These are phyloP conservation scores for Yarrowia deformans DNA, from an alignment of 805 yeast species.

Conservation along the genomic window DNA sequence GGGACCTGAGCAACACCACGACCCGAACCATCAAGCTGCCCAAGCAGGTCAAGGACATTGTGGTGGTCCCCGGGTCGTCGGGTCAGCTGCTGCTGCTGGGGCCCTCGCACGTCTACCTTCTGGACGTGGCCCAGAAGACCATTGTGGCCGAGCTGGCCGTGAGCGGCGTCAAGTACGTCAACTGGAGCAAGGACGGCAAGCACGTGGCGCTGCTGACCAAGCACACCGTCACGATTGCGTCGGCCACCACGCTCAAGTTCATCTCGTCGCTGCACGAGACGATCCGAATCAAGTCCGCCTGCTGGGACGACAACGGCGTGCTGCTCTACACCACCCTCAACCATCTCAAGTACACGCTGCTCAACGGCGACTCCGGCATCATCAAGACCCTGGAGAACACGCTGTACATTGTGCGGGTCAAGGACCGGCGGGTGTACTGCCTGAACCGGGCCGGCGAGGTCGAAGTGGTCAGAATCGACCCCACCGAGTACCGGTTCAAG, in stretches of 20 bases:
- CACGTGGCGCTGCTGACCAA: constrained; percentile 87
- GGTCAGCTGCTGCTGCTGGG: constrained; percentile 83
- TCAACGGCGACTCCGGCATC: constrained; percentile 95
- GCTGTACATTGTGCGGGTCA: constrained; percentile 75
- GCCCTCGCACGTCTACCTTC: constrained; percentile 73
- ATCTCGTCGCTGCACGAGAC: constrained; percentile 93
- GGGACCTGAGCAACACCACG: constrained; percentile 78
- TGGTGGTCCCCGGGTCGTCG: constrained; percentile 68
- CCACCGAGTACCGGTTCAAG: constrained; percentile 96
- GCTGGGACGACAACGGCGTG: constrained; percentile 96
- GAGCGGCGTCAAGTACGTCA: constrained; percentile 82
- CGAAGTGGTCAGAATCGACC: constrained; percentile 80
- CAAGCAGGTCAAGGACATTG: constrained; percentile 68
- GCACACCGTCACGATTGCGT: constrained; percentile 90
- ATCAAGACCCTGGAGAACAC: constrained; percentile 91
- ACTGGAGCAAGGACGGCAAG: constrained; percentile 89
- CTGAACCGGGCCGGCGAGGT: constrained; percentile 86
- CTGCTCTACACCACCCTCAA: constrained; percentile 91
- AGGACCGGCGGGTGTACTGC: constrained; percentile 76
- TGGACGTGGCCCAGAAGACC: constrained; percentile 92
- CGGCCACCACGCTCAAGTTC: constrained; percentile 69
- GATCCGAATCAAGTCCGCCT: constrained; percentile 93
- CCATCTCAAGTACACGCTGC: constrained; percentile 90
- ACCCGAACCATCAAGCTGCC: constrained; percentile 77
- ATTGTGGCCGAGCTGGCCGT: constrained; percentile 71